These are phyloP conservation scores for Dryadomyces sulphureus DNA, from an alignment of 2,329 filamentous ascomycete species.

Conservation along the genomic window DNA sequence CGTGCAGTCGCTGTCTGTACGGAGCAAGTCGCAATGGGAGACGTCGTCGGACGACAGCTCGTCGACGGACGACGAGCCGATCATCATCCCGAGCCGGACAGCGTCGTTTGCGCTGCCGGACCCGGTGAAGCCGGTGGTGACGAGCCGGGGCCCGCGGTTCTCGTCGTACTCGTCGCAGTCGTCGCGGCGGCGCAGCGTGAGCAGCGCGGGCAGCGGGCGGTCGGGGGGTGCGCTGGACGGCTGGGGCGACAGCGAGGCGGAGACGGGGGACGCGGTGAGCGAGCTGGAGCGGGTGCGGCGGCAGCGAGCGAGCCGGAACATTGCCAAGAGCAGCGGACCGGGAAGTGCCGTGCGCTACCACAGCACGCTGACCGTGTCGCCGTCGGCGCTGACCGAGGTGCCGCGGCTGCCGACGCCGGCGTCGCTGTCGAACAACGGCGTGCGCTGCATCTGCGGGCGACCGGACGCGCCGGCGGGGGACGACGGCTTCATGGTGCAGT, in stretches of 20 bases:
- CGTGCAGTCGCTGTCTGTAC: conserved; percentile 14
- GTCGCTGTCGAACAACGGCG: conserved; percentile 20
- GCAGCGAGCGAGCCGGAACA: conserved; percentile 26
- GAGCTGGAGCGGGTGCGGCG: conserved; percentile 45
- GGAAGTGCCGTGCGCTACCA: no score
- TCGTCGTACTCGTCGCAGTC: conserved; percentile 16
- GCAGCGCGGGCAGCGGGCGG: conserved; percentile 28
- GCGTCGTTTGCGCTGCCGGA: conserved; percentile 43
- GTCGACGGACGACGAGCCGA: conserved; percentile 49
- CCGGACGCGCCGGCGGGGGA: conserved; percentile 25
- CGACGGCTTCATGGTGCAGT: conserved; percentile 46
- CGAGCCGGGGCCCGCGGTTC: conserved; percentile 30
- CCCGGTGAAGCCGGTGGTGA: conserved; percentile 29
- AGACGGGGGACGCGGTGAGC: conserved; percentile 45
- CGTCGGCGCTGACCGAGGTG: conserved; percentile 33
- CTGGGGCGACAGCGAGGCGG: conserved; percentile 41
- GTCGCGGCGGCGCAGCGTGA: conserved; percentile 32
- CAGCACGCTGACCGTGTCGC: conserved; percentile 26
- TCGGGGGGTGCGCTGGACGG: conserved; percentile 15
- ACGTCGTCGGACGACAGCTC: conserved; percentile 35
- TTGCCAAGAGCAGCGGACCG: no score
- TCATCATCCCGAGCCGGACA: conserved; percentile 47
- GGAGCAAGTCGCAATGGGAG: conserved; percentile 20
- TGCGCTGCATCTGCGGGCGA: conserved; percentile 43
- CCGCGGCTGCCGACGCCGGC: conserved; percentile 32